A percentile compares a stretch with the other conserved stretches of the same genome.
These are phyloP conservation scores for Quercus alba DNA, from an alignment of 306 rosid species.

Conservation along the genomic window DNA sequence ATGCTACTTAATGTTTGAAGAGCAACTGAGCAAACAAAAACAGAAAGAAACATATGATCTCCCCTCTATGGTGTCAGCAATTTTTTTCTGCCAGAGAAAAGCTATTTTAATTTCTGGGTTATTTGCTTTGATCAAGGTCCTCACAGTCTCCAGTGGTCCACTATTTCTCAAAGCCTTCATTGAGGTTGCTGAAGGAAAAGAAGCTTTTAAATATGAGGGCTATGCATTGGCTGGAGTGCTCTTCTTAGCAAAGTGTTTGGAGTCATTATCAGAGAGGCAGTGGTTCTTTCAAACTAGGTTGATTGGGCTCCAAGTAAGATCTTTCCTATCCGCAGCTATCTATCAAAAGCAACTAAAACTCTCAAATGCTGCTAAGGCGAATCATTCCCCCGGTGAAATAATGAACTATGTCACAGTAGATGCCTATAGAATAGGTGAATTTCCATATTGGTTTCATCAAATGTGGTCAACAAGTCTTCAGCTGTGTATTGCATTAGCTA, in stretches of 20 bases:
- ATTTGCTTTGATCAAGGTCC: constrained; percentile 67
- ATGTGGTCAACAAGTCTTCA: constrained; percentile 32
- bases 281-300: constrained; percentile 67
- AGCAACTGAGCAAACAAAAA: constrained; percentile 29
- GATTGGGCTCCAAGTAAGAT: constrained; percentile 58
- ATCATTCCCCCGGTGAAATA: constrained; percentile 74
- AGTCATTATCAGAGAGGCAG: constrained; percentile 74
- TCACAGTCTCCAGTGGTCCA: constrained; percentile 66
- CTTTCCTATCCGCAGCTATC: constrained; percentile 58
- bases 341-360: constrained; percentile 54
- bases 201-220: constrained; percentile 68
- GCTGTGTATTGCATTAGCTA: constrained; percentile 12
- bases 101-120: constrained; percentile 62
- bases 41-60: constrained; percentile 22
- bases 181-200: constrained; percentile 64
- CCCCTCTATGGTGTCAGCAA: constrained; percentile 40
- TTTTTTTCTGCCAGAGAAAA: constrained; percentile 54
- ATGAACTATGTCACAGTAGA: constrained; percentile 82
- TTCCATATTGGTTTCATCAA: constrained; percentile 24
- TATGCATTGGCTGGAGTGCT: constrained; percentile 45
- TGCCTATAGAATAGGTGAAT: constrained; percentile 53
- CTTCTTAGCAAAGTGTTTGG: constrained; percentile 52
- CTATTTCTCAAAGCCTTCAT: constrained; percentile 69
- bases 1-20: constrained; percentile 40
- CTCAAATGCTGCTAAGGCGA: constrained; percentile 54